Evolutionary conservation across 192 early-diverging fungal species (phyloP).

Genomic region (Rhizophlyctis rosea): DNA sequence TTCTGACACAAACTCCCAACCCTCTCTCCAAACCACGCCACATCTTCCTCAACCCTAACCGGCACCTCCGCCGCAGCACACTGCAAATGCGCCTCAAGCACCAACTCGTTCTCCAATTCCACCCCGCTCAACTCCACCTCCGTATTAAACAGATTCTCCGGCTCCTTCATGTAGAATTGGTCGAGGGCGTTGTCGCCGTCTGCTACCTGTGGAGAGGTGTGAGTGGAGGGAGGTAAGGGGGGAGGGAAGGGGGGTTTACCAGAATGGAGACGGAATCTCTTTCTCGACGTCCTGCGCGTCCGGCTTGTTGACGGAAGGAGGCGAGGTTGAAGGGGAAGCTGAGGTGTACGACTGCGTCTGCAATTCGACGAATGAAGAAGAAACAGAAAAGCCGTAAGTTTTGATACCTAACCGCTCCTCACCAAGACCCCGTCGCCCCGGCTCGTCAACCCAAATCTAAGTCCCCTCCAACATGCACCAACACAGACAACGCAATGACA

Average conservation of each 20-base stretch:
- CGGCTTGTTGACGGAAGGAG: constrained; percentile 69
- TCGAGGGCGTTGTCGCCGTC: constrained; percentile 55
- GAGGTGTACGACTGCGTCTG: constrained; percentile 71
- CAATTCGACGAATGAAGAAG: not conserved
- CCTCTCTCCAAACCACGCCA: constrained; percentile 8
- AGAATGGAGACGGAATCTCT: constrained; percentile 60
- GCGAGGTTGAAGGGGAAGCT: constrained; percentile 65
- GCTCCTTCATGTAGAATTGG: constrained; percentile 45
- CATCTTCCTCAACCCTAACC: constrained; percentile 10
- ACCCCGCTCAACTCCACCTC: constrained; percentile 32
- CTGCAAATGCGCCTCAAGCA: constrained; percentile 59
- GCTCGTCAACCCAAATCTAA: too few relatives aligned
- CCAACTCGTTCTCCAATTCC: constrained; percentile 31
- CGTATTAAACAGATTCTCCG: constrained; percentile 49
- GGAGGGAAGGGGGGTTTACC: constrained; percentile 24
- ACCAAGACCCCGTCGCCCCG: too few relatives aligned
- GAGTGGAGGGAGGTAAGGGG: not conserved
- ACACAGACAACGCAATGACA: not conserved
- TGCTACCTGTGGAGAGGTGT: constrained; percentile 13
- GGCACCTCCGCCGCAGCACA: constrained; percentile 70
- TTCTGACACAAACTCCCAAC: constrained; percentile 5
- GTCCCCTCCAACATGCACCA: not conserved
- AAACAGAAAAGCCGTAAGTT: not conserved
- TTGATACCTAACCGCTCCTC: not conserved
- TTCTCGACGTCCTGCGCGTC: constrained; percentile 67